A percentile compares a stretch with the other conserved stretches of the same genome.
phyloP scores from a whole-genome alignment of 768 basidiomycete species.

The Hortiboletus campestris region DNA sequence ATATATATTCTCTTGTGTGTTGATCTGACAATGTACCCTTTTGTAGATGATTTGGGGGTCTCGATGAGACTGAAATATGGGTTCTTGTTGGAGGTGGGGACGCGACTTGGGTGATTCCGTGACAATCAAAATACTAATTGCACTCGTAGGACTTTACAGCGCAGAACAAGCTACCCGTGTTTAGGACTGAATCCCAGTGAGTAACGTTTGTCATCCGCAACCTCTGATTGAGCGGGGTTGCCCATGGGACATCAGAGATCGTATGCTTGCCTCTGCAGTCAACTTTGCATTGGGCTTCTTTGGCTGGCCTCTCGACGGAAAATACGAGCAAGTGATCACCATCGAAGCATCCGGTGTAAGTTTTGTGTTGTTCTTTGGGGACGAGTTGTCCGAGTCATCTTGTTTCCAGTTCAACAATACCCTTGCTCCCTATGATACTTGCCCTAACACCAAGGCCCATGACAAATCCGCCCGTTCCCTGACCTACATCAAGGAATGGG shows the following conservation, averaged over 20 bases:
- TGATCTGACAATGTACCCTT: not conserved
- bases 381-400: not conserved
- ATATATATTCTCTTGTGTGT: not conserved
- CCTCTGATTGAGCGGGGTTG: not conserved
- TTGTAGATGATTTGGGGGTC: conserved; percentile 60
- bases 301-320: conserved; percentile 65
- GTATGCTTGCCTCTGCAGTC: conserved; percentile 63
- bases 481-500: conserved; percentile 65
- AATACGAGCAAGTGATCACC: conserved; percentile 76
- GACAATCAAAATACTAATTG: conserved; percentile 14
- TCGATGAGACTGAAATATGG: conserved; percentile 79
- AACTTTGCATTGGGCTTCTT: conserved; percentile 78
- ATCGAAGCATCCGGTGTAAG: conserved; percentile 63
- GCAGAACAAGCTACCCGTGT: conserved; percentile 65
- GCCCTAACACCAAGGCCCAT: conserved; percentile 55
- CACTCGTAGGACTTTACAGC: conserved; percentile 55
- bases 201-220: conserved; percentile 13
- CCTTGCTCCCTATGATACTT: conserved; percentile 81
- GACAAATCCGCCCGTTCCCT: conserved; percentile 56
- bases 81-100: conserved; percentile 57
- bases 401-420: conserved; percentile 71
- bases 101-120: not conserved
- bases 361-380: conserved; percentile 6
- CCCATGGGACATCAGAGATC: conserved; percentile 49
- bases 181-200: conserved; percentile 75